Conservation (phyloP, 2,329 filamentous ascomycete genomes). For the Fusarium odoratissimum region DNA sequence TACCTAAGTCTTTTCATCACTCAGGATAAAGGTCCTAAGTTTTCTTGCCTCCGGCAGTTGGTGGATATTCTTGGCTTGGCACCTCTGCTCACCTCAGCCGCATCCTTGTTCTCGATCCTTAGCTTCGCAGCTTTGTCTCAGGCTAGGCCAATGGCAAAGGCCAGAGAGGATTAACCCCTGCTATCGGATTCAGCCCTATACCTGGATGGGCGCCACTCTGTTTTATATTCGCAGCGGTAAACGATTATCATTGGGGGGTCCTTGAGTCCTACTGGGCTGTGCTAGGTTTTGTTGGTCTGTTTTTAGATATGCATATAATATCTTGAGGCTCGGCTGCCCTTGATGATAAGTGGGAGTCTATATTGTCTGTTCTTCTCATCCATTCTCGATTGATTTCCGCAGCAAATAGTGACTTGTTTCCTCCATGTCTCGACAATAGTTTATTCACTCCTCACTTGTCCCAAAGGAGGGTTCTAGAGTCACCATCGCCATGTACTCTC, state of each 20-base stretch:
- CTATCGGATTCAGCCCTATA: slow-evolving; percentile 15
- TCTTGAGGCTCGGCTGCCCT: slow-evolving; percentile 11
- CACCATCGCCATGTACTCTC: slow-evolving; percentile 34
- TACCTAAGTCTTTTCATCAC: too few species aligned
- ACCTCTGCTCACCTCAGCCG: slow-evolving; percentile 16
- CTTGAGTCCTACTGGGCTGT: slow-evolving; percentile 5
- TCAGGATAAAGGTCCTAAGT: too few species aligned
- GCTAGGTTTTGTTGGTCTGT: slow-evolving; percentile 4
- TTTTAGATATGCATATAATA: slow-evolving; percentile 4
- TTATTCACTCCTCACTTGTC: background rate
- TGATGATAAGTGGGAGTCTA: background rate
- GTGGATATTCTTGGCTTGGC: slow-evolving; percentile 9
- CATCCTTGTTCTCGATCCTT: slow-evolving; percentile 7
- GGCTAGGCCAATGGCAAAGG: slow-evolving; percentile 3
- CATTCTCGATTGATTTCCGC: background rate
- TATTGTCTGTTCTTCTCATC: background rate
- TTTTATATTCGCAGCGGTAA: slow-evolving; percentile 1
- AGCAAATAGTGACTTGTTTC: background rate
- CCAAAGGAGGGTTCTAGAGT: background rate
- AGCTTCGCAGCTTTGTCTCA: slow-evolving; percentile 5
- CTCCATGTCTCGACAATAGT: background rate
- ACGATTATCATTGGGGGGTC: background rate
- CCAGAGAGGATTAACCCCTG: background rate
- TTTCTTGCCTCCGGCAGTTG: background rate
- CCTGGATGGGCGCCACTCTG: slow-evolving; percentile 6